A percentile compares a stretch with the other conserved stretches of the same genome.
These are phyloP conservation scores for Xerocomellus amylosporus DNA, from an alignment of 768 basidiomycete species.

Conservation along the genomic window DNA sequence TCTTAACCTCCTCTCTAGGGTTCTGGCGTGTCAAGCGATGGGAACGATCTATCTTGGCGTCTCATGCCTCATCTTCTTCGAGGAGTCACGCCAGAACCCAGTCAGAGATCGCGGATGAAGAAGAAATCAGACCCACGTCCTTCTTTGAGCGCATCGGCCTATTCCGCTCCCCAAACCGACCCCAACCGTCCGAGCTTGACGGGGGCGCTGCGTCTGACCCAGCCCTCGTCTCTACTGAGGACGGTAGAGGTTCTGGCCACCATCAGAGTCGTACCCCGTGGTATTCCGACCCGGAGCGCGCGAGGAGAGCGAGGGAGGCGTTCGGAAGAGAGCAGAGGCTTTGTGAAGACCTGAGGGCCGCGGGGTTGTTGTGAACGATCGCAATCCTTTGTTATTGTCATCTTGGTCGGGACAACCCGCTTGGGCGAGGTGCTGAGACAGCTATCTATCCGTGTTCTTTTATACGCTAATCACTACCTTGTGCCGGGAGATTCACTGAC, in stretches of 20 bases:
- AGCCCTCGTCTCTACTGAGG: slow-evolving; percentile 16
- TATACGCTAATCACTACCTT: slow-evolving; percentile 23
- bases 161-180: slow-evolving; percentile 11
- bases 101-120: slow-evolving; percentile 27
- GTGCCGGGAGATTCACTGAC: slow-evolving; percentile 6
- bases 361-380: slow-evolving; percentile 54
- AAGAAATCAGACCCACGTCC: slow-evolving; percentile 22
- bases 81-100: slow-evolving; percentile 30
- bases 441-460: slow-evolving; percentile 9
- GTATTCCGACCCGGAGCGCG: slow-evolving; percentile 44
- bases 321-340: slow-evolving; percentile 55
- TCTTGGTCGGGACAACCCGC: not conserved
- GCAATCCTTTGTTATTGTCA: slow-evolving; percentile 1
- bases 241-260: slow-evolving; percentile 28
- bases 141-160: slow-evolving; percentile 31
- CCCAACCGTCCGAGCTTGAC: slow-evolving; percentile 12
- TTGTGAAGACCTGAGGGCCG: slow-evolving; percentile 57
- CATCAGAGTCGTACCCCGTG: slow-evolving; percentile 31
- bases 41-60: slow-evolving; percentile 72
- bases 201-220: slow-evolving; percentile 5
- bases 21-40: slow-evolving; percentile 90
- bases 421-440: not conserved
- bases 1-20: slow-evolving; percentile 86
- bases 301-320: slow-evolving; percentile 43
- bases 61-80: slow-evolving; percentile 39